Evolutionary conservation across 2,329 filamentous ascomycete genomes (phyloP), one percentile per base, ranked within the genome.

Genomic region (Trichoderma sp.): DNA sequence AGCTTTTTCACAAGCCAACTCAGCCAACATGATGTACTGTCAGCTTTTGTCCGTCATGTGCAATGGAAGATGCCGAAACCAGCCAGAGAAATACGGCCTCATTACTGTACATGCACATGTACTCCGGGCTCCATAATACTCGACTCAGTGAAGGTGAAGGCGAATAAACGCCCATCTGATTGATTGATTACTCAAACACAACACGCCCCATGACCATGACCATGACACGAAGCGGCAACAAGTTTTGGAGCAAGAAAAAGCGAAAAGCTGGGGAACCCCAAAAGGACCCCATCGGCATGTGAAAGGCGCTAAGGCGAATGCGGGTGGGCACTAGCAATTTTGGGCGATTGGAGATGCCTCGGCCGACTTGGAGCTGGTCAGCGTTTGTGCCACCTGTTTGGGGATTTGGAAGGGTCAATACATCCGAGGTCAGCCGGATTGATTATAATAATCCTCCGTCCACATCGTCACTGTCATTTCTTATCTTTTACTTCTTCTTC

Each of bases 281-380:
- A 53, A 53, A 24, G 47, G 11, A 21, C 36, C 65, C 21, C 26
- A 24, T 56, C 57, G 73, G 68, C 73, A 74, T 72, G 72, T 73
- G 68, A 71, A 71, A 72, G 64, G 43, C 69, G 69, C 69, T 58
- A 71, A 70, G 60, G 63, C 75, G 64, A 73, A 70, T 61, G 70
- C 71, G 61, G 71, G 71, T 65, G 60, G 65, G 60, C 43, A 36
- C 60, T 39, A 64, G 15, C 65, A 58, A 51, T 58, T 39, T 30
- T 63, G 69, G 72, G 74, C 74, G 74, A 75, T 64, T 71, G 72
- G 71, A 79, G 77, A 77, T 80, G 79, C 79, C 79, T 80, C 79
- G 79, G 78, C 76, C 78, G 74, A 68, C 60, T 61, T 73, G 34
- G 62, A 58, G 63, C 72, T 43, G 39, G 76, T 51, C 75, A 76